Conservation (phyloP, 192 early-diverging fungal genomes). For the Phycomyces nitens region DNA sequence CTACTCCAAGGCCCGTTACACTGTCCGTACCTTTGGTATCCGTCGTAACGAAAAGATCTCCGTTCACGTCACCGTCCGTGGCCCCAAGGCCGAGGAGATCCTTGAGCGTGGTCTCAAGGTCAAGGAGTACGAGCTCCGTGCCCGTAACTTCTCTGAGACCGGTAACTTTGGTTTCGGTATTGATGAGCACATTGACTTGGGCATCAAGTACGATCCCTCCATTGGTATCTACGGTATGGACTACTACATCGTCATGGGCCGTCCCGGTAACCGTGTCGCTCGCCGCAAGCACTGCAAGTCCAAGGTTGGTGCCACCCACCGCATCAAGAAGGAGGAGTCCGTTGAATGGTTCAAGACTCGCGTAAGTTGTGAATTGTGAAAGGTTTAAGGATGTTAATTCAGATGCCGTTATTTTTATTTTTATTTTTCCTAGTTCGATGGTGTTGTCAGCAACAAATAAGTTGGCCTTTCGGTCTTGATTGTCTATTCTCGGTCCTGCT, state of each 20-base stretch:
- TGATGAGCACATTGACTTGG: constrained; percentile 99
- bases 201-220: constrained; percentile 99
- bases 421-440: not conserved
- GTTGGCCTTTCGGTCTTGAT: too few species aligned
- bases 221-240: constrained; percentile 99
- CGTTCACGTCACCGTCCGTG: constrained; percentile 98
- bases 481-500: too few species aligned
- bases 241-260: constrained; percentile 98
- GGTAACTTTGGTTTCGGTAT: constrained; percentile 99
- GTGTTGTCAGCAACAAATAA: constrained; percentile 3
- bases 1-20: constrained; percentile 99
- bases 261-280: constrained; percentile 93
- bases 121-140: constrained; percentile 98
- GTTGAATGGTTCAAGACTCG: constrained; percentile 98
- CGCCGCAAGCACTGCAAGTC: constrained; percentile 84
- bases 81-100: constrained; percentile 83
- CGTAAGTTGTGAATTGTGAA: too few species aligned
- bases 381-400: too few species aligned
- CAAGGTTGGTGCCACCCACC: constrained; percentile 88
- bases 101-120: constrained; percentile 99
- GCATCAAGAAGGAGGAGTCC: constrained; percentile 93
- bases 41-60: constrained; percentile 99
- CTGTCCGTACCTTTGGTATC: constrained; percentile 99
- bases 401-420: too few species aligned
- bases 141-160: constrained; percentile 93